phyloP scores from a whole-genome alignment of 257 asterid genomes.

The Petunia secreta region DNA sequence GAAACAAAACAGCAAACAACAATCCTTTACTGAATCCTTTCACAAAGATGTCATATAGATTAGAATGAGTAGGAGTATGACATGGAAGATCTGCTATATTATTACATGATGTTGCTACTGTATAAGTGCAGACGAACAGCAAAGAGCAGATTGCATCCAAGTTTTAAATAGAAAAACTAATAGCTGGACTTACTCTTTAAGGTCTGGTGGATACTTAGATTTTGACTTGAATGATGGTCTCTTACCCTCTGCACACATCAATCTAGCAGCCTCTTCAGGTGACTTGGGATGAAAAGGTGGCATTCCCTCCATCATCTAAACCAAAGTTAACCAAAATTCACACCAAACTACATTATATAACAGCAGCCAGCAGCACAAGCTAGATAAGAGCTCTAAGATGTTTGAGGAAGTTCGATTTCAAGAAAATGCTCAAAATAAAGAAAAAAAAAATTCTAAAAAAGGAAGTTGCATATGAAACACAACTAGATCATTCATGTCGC shows the following conservation, averaged over 20 bases:
- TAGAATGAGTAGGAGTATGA: background rate
- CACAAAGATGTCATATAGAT: background rate
- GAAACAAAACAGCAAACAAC: background rate
- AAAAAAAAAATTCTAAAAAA: background rate
- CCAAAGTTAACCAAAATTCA: background rate
- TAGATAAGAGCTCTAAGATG: background rate
- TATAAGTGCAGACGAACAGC: constrained; percentile 7
- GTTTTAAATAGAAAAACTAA: background rate
- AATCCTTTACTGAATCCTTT: background rate
- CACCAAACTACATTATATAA: background rate
- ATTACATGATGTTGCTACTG: background rate
- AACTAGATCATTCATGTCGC: background rate
- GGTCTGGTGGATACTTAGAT: constrained; percentile 74
- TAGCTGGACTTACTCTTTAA: constrained; percentile 72
- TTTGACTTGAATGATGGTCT: constrained; percentile 85
- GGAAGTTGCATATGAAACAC: background rate
- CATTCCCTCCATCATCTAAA: constrained; percentile 89
- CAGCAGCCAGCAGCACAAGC: background rate
- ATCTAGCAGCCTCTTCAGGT: constrained; percentile 64
- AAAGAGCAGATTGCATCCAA: background rate
- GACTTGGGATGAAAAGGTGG: constrained; percentile 80
- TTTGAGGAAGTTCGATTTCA: background rate
- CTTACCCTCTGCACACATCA: constrained; percentile 71
- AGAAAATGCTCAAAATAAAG: background rate
- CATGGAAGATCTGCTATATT: background rate